Evolutionary conservation across 495 filamentous ascomycete genomes (phyloP).

Genomic region (Penicillium mononematosum): DNA sequence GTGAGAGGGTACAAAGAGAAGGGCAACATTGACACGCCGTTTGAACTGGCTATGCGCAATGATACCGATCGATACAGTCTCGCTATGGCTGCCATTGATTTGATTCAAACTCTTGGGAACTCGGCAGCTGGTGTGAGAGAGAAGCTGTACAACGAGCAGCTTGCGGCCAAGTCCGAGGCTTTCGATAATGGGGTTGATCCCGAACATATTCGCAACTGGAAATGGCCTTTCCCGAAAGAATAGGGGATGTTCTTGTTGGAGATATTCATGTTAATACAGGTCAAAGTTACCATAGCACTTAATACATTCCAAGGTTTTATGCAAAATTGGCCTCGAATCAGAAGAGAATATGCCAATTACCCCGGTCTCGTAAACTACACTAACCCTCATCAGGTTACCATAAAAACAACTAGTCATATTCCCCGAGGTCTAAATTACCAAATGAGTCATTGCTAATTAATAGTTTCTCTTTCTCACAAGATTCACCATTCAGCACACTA

Average conservation of each 20-base stretch:
- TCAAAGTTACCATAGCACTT: neutral
- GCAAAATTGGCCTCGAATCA: neutral
- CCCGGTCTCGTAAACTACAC: neutral
- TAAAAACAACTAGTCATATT: neutral
- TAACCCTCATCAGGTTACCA: neutral
- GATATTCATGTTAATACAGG: too few species aligned
- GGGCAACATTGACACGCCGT: slow-evolving; percentile 74
- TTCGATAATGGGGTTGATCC: slow-evolving; percentile 67
- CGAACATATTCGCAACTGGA: slow-evolving; percentile 62
- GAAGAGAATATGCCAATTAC: too few species aligned
- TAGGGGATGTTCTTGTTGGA: too few species aligned
- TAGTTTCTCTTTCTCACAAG: too few species aligned
- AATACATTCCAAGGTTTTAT: neutral
- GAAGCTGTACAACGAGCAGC: slow-evolving; percentile 56
- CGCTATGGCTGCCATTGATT: slow-evolving; percentile 71
- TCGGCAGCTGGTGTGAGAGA: slow-evolving; percentile 57
- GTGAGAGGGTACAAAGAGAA: slow-evolving; percentile 75
- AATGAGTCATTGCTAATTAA: neutral
- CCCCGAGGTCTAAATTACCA: neutral
- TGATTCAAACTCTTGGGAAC: slow-evolving; percentile 55
- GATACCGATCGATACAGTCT: slow-evolving; percentile 68
- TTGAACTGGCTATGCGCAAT: slow-evolving; percentile 71
- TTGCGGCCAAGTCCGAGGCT: slow-evolving; percentile 56
- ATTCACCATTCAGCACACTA: too few species aligned
- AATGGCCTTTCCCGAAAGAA: slow-evolving; percentile 49